These are phyloP conservation scores for Lasiosphaeria miniovina DNA, from an alignment of 495 filamentous ascomycete genomes.

Conservation along the genomic window DNA sequence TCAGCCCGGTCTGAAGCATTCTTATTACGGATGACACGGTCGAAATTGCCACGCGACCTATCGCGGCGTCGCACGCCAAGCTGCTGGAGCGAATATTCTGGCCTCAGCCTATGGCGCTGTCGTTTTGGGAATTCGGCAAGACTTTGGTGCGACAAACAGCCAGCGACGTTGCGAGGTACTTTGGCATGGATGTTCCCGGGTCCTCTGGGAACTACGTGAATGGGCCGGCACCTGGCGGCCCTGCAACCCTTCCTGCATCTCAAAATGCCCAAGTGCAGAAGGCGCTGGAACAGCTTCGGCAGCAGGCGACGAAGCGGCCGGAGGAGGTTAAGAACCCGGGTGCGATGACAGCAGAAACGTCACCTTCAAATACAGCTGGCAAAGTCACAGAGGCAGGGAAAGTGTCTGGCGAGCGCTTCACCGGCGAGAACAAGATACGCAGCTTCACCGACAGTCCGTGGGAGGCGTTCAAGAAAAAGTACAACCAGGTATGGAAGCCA, in stretches of 20 bases:
- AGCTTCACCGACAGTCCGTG: constrained; percentile 30
- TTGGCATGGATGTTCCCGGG: constrained; percentile 30
- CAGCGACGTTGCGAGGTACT: constrained; percentile 23
- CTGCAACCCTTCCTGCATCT: constrained; percentile 3
- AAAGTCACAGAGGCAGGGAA: constrained; percentile 6
- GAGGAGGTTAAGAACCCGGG: constrained; percentile 25
- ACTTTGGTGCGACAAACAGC: constrained; percentile 30
- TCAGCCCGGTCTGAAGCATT: constrained; percentile 17
- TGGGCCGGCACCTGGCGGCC: background rate
- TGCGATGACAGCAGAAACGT: constrained; percentile 7
- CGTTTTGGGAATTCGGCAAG: constrained; percentile 34
- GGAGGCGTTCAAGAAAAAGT: constrained; percentile 52
- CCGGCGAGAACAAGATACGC: constrained; percentile 4
- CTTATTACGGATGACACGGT: constrained; percentile 33
- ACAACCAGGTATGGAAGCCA: constrained; percentile 46
- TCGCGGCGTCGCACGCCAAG: constrained; percentile 32
- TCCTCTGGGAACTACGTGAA: background rate
- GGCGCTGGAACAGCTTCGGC: constrained; percentile 26
- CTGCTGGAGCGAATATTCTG: constrained; percentile 31
- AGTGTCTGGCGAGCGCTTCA: background rate
- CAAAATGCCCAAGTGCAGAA: constrained; percentile 22
- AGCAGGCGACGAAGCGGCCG: constrained; percentile 31
- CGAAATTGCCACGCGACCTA: constrained; percentile 23
- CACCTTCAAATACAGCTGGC: background rate
- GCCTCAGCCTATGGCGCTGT: constrained; percentile 32